Evolutionary conservation across 2,329 filamentous ascomycete genomes (phyloP).

Genomic region (Colletotrichum paranaense): DNA sequence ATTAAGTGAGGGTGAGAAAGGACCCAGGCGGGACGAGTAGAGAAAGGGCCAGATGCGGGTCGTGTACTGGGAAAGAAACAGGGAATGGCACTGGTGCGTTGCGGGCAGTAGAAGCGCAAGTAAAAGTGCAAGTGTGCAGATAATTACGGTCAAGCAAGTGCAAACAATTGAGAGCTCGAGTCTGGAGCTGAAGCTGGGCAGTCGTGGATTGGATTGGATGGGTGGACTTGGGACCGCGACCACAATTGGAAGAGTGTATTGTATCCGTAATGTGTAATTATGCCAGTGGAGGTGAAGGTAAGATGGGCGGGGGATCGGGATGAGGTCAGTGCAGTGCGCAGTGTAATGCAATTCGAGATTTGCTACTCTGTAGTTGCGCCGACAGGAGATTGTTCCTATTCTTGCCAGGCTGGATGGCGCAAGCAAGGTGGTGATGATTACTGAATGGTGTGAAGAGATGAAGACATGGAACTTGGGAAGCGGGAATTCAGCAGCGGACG

Average conservation of each 20-base stretch:
- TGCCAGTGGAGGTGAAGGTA: slow-evolving; percentile 19
- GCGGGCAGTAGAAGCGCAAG: not conserved
- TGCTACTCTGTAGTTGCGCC: slow-evolving; percentile 4
- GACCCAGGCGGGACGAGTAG: slow-evolving; percentile 7
- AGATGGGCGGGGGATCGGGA: slow-evolving; percentile 11
- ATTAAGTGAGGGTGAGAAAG: slow-evolving; percentile 17
- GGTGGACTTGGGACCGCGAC: not conserved
- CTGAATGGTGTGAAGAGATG: not conserved
- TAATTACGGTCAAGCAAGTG: not conserved
- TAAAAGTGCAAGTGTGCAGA: not conserved
- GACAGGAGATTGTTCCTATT: not conserved
- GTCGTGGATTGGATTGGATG: not conserved
- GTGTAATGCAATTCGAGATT: not conserved
- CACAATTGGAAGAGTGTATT: slow-evolving; percentile 1
- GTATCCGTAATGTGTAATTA: slow-evolving; percentile 21
- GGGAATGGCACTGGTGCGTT: not conserved
- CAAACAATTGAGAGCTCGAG: not conserved
- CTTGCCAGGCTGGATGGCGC: not conserved
- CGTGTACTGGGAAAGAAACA: not conserved
- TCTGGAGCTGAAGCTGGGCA: not conserved
- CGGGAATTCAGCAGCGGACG: not conserved
- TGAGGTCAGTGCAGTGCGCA: slow-evolving; percentile 28
- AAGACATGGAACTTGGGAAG: not conserved
- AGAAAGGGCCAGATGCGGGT: slow-evolving; percentile 1
- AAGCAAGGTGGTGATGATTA: not conserved